Base-by-base conservation (phyloP, 2,329 filamentous ascomycete species). In the Berkeleyomyces rouxiae region DNA sequence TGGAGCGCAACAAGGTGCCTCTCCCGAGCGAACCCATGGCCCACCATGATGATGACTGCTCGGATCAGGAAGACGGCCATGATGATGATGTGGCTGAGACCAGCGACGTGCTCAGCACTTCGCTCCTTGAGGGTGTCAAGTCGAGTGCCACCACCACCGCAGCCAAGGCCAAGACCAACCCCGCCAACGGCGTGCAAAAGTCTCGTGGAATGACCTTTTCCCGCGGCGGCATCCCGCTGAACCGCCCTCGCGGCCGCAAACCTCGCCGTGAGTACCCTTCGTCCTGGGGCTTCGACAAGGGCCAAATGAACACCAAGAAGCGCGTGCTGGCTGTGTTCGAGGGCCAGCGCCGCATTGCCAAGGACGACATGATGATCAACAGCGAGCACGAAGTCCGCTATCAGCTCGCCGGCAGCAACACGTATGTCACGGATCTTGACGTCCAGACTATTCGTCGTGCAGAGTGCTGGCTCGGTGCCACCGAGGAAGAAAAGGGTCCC, bases 361-460 rank as follows among this genome's bases (percentile, higher is more conserved):
- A 97, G 77, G 93, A 99, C 71, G 93, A 99, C 75, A 93, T 97
- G 90, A 95, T 96, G 90, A 84, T 99, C 59, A 90, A 91, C 68
- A 90, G 88, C 13, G 90, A 96, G 69, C 91, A 93, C 70, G 93
- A 99, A 75, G 90, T 97, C 44, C 89, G 92, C 70, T 79, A 96
- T 72, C 84, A 84, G 73, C 79, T 96, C 16, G 82, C 82, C 33
- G 86, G 89, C 70, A 82, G 82, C 70, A 84, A 87, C 69, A 80
- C 82, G 1, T 97, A 95, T 71, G 85, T 96, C 46, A 97, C 92
- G 5, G 93, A 97, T 70, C 79, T 99, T 53, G 93, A 97, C 70
- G 83, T 96, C 59, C 86, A 93, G 76, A 96, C 91, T 1, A 73
- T 97, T 71, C 86, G 87, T 72, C 83, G 92, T 40, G 90, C 91